Evolutionary conservation across 495 filamentous ascomycete genomes (phyloP), one percentile per base, ranked within the genome.

Genomic region (Podospora pseudopauciseta): DNA sequence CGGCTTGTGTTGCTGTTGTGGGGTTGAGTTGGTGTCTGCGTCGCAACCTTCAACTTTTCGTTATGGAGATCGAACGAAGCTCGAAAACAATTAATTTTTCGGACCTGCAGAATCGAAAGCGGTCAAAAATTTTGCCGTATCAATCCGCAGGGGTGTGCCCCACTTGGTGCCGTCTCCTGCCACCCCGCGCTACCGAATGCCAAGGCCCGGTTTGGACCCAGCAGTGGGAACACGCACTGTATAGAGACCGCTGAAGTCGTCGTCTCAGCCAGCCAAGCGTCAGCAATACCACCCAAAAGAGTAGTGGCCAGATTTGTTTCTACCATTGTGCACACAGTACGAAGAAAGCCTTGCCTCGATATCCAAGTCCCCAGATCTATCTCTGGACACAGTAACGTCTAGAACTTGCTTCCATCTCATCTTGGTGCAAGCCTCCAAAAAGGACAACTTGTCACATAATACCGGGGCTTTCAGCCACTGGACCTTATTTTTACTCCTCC

Each of bases 251-350:
- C 26, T 32, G 6, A 26, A 61, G 27, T 20, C 23, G 7, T 18
- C 30, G 5, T 3, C 3, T 61, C 59, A 11, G 5, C 20, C 59
- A 61, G 59, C 59, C 59, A 27, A 27, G 59, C 59, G 20, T 28
- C 19, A 30, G 59, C 26, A 15, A 32, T 13, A 27, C 16, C 39
- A 27, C 66, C 63, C 56, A 68, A 68, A 68, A 66, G 28, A 68
- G 66, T 67, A 71, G 67, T 69, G 70, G 70, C 70, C 70, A 68
- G 67, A 68, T 71, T 71, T 71, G 66, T 67, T 19, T 18, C 23
- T 30, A 18, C 39, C 11, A 3, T n/a, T 44, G 65, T 63, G 23
- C 18, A 49, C 19, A 58, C 56, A 58, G 56, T 27, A 20, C n/a
- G 56, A 9, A 58, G 15, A 58, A 27, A 58, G 56, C 13, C 39